Base-by-base conservation (phyloP, 345 rosid genomes). In the Stellera chamaejasme region DNA sequence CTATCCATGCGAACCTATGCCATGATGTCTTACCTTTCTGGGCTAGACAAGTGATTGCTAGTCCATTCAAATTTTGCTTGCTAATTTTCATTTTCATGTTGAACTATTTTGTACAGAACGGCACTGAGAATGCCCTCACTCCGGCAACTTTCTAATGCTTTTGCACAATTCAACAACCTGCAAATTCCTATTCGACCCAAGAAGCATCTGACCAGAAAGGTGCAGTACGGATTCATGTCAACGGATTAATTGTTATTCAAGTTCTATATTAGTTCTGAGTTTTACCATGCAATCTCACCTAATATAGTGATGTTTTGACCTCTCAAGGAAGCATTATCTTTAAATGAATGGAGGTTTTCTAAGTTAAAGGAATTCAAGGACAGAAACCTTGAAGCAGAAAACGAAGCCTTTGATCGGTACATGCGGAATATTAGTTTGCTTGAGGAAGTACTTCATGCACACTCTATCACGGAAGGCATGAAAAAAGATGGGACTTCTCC, bases 271-370 rank as follows among this genome's bases (percentile, higher is more conserved):
- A 16, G 9, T 39, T 13, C 10, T 26, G 19, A 56, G 39, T 41
- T 44, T 13, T 36, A 45, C 45, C 48, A 44, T 27, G 53, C 13
- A 10, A 52, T 46, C 23, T 19, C 45, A 50, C 46, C 58, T 66
- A 42, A 52, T 66, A 10, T 46, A 11, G 42, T 50, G 41, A 43
- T 26, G 48, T 69, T 54, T 76, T 73, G 54, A 77, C 39, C 10
- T 32, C 39, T 32, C 39, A 32, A 89, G 99, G 97, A 93, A 76
- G 97, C 92, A 57, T 75, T 77, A 36, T 76, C 79, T 48, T 76
- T 93, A 52, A 93, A 89, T 50, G 95, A 84, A 60, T 93, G 99
- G 99, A 80, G 99, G 74, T 89, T 89, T 76, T 70, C 77, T 28
- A 93, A 80, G 82, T 67, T 93, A 50, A 87, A 85, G 77, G 90